Percentiles rank a stretch among this genome's conserved stretches.
Evolutionary conservation across 2,329 filamentous ascomycete species (phyloP).

Genomic region (Penicillium sp.): DNA sequence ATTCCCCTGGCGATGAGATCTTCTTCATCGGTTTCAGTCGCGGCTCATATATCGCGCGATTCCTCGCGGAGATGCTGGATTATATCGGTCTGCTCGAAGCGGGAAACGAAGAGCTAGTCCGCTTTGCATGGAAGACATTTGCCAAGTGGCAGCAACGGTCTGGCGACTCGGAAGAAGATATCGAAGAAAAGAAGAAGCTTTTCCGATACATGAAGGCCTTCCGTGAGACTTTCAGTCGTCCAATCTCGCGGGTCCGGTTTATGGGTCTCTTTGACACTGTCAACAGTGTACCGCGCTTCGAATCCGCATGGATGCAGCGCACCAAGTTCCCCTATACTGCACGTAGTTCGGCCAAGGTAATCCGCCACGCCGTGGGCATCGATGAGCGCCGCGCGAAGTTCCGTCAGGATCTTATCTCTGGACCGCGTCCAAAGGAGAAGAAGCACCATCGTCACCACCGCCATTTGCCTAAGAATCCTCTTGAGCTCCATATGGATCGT

Average conservation of each 20-base stretch:
- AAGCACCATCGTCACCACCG: conserved; percentile 20
- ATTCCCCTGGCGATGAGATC: conserved; percentile 59
- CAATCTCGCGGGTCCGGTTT: conserved; percentile 71
- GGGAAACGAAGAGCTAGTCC: conserved; percentile 81
- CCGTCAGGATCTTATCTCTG: conserved; percentile 56
- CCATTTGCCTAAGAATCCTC: conserved; percentile 22
- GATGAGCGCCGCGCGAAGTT: conserved; percentile 60
- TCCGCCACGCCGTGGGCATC: conserved; percentile 58
- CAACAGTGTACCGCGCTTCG: conserved; percentile 75
- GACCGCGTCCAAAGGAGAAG: conserved; percentile 31
- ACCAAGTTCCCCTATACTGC: conserved; percentile 68
- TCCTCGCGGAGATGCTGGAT: conserved; percentile 80
- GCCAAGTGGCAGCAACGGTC: conserved; percentile 44
- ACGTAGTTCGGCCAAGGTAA: conserved; percentile 54
- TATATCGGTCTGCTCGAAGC: conserved; percentile 75
- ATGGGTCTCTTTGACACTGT: conserved; percentile 80
- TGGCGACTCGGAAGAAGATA: conserved; percentile 30
- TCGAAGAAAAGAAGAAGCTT: conserved; percentile 49
- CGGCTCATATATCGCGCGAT: conserved; percentile 71
- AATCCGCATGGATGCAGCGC: conserved; percentile 69
- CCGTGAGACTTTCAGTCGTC: conserved; percentile 75
- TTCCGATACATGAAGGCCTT: conserved; percentile 76
- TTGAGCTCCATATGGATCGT: no score
- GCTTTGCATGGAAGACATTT: conserved; percentile 70
- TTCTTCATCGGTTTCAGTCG: conserved; percentile 74